phyloP scores from a whole-genome alignment of 768 basidiomycete species.

The Leccinum longicurvipes region DNA sequence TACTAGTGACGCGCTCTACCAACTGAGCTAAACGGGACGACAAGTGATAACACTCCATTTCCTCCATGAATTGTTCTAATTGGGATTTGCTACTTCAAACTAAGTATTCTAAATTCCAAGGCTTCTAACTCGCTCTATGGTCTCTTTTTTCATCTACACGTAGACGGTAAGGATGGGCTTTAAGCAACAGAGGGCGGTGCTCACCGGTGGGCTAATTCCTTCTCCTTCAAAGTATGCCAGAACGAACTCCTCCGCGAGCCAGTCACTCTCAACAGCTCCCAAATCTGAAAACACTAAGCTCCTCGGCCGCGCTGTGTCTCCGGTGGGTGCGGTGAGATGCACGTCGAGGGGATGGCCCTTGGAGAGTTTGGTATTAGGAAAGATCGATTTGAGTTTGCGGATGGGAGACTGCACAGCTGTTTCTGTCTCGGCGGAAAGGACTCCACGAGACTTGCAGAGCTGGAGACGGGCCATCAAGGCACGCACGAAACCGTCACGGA shows the following conservation, averaged over 20 bases:
- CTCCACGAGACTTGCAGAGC: constrained; percentile 46
- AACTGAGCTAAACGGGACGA: constrained; percentile 38
- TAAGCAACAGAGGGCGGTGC: constrained; percentile 21
- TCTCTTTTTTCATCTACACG: constrained; percentile 29
- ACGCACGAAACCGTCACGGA: constrained; percentile 81
- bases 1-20: constrained; percentile 70
- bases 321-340: constrained; percentile 54
- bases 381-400: constrained; percentile 70
- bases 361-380: constrained; percentile 64
- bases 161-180: not conserved
- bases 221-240: constrained; percentile 71
- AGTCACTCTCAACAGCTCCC: constrained; percentile 66
- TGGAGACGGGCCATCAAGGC: constrained; percentile 62
- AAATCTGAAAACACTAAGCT: constrained; percentile 67
- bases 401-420: constrained; percentile 57
- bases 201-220: constrained; percentile 68
- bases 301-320: constrained; percentile 44
- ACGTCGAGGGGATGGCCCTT: constrained; percentile 71
- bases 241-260: constrained; percentile 72
- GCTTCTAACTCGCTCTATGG: constrained; percentile 21
- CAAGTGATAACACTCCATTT: too few species aligned
- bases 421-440: constrained; percentile 58
- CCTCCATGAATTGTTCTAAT: not conserved
- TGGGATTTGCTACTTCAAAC: not conserved
- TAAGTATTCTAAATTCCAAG: constrained; percentile 19